Percentiles rank a stretch among this genome's conserved stretches.
Conservation (phyloP, 108 stramenopile genomes). For the Stephanodiscus minutulus region DNA sequence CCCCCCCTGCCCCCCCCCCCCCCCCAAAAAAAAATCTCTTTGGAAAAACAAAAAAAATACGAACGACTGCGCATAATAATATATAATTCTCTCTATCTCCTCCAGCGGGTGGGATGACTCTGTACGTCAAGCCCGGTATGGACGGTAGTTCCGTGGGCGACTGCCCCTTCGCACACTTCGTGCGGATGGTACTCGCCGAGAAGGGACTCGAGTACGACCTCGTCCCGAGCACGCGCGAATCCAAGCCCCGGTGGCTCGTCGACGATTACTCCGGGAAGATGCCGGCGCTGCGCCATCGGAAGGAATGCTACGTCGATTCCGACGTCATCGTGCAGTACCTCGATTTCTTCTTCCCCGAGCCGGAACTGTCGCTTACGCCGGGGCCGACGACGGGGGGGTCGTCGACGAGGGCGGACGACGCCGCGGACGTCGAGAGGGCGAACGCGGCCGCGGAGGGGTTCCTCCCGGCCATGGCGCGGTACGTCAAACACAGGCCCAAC, state of each 20-base stretch:
- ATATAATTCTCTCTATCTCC: no score
- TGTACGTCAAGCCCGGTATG: conserved; percentile 80
- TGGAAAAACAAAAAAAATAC: no score
- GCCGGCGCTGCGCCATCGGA: conserved; percentile 83
- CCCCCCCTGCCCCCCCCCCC: no score
- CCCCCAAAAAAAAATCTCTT: no score
- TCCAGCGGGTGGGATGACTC: conserved; percentile 79
- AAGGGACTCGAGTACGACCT: conserved; percentile 75
- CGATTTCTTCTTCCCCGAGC: conserved; percentile 81
- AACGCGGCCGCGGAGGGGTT: conserved; percentile 62
- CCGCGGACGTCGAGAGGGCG: conserved; percentile 39
- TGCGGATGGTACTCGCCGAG: conserved; percentile 80
- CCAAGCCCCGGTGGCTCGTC: conserved; percentile 81
- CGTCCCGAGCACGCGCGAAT: conserved; percentile 56
- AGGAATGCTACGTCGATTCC: conserved; percentile 83
- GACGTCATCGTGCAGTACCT: conserved; percentile 81
- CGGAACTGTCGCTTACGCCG: conserved; percentile 47
- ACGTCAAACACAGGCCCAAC: conserved; percentile 69
- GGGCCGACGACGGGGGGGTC: conserved; percentile 6
- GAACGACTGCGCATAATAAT: no score
- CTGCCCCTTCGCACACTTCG: conserved; percentile 85
- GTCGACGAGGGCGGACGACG: conserved; percentile 28
- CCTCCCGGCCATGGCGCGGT: conserved; percentile 82
- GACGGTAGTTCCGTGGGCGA: conserved; percentile 76
- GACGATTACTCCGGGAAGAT: conserved; percentile 81